phyloP scores from a whole-genome alignment of 352 stramenopile species.

The Phytopythium mirpurense region DNA sequence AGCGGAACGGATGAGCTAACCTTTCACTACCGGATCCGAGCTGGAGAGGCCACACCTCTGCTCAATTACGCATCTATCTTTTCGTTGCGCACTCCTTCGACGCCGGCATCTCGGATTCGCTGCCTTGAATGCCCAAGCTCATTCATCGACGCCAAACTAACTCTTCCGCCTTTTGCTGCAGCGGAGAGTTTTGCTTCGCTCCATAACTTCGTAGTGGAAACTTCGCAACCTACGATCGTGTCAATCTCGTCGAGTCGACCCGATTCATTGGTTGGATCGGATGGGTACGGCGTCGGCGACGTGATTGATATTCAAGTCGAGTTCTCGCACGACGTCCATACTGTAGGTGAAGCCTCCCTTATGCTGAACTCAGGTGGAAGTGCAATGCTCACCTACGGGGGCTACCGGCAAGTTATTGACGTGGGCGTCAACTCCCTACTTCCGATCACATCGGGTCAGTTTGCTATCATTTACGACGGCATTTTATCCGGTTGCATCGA shows the following conservation, averaged over 20 bases:
- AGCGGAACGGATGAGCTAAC: slow-evolving; percentile 32
- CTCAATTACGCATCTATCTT: slow-evolving; percentile 52
- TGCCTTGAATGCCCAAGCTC: slow-evolving; percentile 16
- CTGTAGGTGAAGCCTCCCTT: slow-evolving; percentile 37
- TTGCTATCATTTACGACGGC: slow-evolving; percentile 39
- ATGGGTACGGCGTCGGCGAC: slow-evolving; percentile 61
- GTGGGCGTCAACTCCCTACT: slow-evolving; percentile 49
- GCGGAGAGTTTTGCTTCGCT: slow-evolving; percentile 25
- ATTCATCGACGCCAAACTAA: slow-evolving; percentile 30
- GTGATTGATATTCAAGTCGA: slow-evolving; percentile 59
- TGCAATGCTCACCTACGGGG: slow-evolving; percentile 41
- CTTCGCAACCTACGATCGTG: slow-evolving; percentile 25
- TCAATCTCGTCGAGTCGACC: slow-evolving; percentile 38
- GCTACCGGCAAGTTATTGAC: slow-evolving; percentile 62
- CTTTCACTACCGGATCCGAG: slow-evolving; percentile 65
- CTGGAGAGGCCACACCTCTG: slow-evolving; percentile 26
- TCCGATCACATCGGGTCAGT: slow-evolving; percentile 56
- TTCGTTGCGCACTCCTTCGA: slow-evolving; percentile 30
- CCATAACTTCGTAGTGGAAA: slow-evolving; percentile 36
- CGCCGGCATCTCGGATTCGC: slow-evolving; percentile 15
- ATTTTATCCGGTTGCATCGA: slow-evolving; percentile 44
- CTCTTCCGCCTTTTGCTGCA: slow-evolving; percentile 22
- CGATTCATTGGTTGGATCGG: slow-evolving; percentile 18
- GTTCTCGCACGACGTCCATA: slow-evolving; percentile 53
- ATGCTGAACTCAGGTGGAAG: slow-evolving; percentile 41